Percentiles rank a stretch among this genome's conserved stretches.
These are phyloP conservation scores for Terana coerulea DNA, from an alignment of 768 basidiomycete species.

Conservation along the genomic window DNA sequence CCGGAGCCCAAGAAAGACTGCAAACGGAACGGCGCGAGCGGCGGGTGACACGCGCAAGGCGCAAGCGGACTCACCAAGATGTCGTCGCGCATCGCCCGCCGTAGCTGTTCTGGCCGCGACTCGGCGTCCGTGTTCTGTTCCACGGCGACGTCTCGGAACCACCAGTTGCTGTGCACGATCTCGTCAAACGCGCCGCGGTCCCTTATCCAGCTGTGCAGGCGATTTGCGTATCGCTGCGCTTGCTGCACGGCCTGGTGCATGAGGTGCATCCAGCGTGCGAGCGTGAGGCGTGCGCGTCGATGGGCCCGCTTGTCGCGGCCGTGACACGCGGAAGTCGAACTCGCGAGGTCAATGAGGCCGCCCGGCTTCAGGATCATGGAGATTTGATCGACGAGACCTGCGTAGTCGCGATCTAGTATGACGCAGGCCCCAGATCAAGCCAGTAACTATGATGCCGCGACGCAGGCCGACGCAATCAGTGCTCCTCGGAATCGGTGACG, in stretches of 20 bases:
- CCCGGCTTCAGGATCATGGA: conserved; percentile 63
- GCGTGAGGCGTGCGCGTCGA: conserved; percentile 33
- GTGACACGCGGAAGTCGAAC: conserved; percentile 66
- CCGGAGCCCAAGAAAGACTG: conserved; percentile 65
- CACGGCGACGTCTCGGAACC: conserved; percentile 60
- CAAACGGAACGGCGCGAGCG: too few relatives aligned
- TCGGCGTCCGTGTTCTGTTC: conserved; percentile 28
- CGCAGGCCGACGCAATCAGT: too few relatives aligned
- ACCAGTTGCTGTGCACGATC: conserved; percentile 54
- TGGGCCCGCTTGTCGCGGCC: conserved; percentile 41
- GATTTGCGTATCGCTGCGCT: conserved; percentile 54
- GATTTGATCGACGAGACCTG: conserved; percentile 61
- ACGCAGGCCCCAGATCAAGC: too few relatives aligned
- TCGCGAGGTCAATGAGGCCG: conserved; percentile 61
- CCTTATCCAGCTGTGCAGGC: conserved; percentile 51
- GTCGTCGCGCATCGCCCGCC: conserved; percentile 51
- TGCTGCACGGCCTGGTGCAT: conserved; percentile 47
- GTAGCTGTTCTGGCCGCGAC: conserved; percentile 32
- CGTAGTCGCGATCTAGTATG: conserved; percentile 77
- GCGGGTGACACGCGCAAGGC: conserved; percentile 3
- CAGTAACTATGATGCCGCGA: too few relatives aligned
- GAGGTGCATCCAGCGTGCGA: conserved; percentile 54
- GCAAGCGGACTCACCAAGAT: conserved; percentile 42
- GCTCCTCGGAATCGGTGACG: too few relatives aligned
- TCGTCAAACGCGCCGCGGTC: conserved; percentile 57